Evolutionary conservation across 2,329 filamentous ascomycete species (phyloP), one percentile per base, ranked within the genome.

Genomic region (Teratosphaeria pseudoeucalypti): DNA sequence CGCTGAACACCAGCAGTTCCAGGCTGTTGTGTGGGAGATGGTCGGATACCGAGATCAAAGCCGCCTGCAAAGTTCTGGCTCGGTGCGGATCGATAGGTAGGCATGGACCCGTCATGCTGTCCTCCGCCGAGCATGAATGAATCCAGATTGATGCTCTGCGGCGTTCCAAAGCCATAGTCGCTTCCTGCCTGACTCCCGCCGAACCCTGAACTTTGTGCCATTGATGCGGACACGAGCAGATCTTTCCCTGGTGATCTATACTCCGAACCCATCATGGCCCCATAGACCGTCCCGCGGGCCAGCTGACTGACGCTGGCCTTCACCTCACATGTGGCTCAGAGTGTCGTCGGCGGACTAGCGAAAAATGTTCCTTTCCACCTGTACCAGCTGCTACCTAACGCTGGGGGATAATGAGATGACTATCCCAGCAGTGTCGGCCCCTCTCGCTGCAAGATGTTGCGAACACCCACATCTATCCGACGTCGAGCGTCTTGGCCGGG

Each of bases 101-200:
- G 14, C 29, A 58, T 27, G 52, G 56, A 49, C 11, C 58, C 53
- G 37, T 53, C 52, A 37, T 60, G 54, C 23, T 54, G 52, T 23
- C 55, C 54, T 52, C 61, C 57, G 29, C 60, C 61, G 37, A 63
- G 63, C 59, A 68, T 54, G 37, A 66, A 43, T 10, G 62, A 58
- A 52, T 67, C 65, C 7, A 67, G 55, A 53, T 57, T 61, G 34
- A 63, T 49, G 52, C 64, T 67, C 54, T 65, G 62, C 5, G 66
- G 59, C 34, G 64, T 65, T 26, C 65, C 66, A 61, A 68, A 66
- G 43, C 61, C 65, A 58, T 69, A 69, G 52, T 70, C 68, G 57
- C 66, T 68, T 55, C 64, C 63, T 9, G 65, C 57, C 61, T 67
- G 68, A 58, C 68, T 68, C 16, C 60, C 65, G 27, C 63, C 64